A percentile compares a stretch with the other conserved stretches of the same genome.
Evolutionary conservation across 2,329 filamentous ascomycete species (phyloP).

Genomic region (Rhynchosporium secalis): DNA sequence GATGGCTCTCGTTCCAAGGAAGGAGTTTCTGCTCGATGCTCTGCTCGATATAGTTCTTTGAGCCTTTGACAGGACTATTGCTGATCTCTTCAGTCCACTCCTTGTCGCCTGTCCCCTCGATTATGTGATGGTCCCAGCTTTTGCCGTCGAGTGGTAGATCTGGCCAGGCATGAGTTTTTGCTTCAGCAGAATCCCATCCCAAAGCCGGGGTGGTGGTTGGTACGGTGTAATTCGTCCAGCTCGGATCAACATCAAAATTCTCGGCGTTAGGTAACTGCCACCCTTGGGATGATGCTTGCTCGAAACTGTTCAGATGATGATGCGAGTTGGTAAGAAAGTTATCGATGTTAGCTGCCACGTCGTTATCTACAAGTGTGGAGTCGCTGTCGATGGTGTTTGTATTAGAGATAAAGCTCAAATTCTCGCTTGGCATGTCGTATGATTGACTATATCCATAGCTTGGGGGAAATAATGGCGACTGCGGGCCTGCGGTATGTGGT

Average conservation of each 20-base stretch:
- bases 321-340: slow-evolving; percentile 25
- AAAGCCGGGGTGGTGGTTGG: slow-evolving; percentile 21
- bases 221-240: slow-evolving; percentile 27
- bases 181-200: slow-evolving; percentile 19
- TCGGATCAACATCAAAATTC: slow-evolving; percentile 24
- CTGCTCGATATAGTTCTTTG: slow-evolving; percentile 20
- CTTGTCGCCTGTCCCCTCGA: slow-evolving; percentile 16
- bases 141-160: slow-evolving; percentile 16
- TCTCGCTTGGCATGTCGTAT: slow-evolving; percentile 31
- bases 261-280: slow-evolving; percentile 24
- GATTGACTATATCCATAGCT: slow-evolving; percentile 24
- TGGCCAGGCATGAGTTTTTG: slow-evolving; percentile 21
- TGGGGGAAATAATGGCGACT: slow-evolving; percentile 34
- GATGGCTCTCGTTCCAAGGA: slow-evolving; percentile 24
- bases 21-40: slow-evolving; percentile 24
- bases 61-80: slow-evolving; percentile 11
- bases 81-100: slow-evolving; percentile 12
- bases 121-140: neutral
- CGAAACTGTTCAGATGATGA: slow-evolving; percentile 22
- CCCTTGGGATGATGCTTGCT: slow-evolving; percentile 8
- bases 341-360: slow-evolving; percentile 25
- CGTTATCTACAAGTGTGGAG: slow-evolving; percentile 36
- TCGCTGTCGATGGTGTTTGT: slow-evolving; percentile 37
- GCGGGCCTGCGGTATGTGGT: slow-evolving; percentile 54
- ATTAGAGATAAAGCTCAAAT: slow-evolving; percentile 44